Conservation (phyloP, 1,284 basidiomycete genomes). For the Apiotrichum porosum region DNA sequence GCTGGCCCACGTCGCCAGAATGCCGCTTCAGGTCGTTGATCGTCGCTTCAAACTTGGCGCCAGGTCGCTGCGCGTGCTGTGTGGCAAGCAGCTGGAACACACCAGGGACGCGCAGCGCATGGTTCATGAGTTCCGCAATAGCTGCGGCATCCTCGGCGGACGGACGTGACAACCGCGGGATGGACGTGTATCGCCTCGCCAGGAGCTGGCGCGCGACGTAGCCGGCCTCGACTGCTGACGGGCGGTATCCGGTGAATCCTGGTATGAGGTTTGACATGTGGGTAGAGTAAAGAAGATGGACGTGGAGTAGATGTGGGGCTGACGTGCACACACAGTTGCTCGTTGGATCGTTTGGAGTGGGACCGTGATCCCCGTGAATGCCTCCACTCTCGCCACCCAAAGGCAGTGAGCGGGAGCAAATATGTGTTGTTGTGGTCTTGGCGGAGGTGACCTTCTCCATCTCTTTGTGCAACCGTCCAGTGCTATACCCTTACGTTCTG, state of each 20-base stretch:
- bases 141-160: neutral
- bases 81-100: neutral
- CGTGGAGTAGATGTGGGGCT: too few species aligned
- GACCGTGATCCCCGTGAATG: too few species aligned
- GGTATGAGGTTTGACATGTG: too few species aligned
- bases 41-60: neutral
- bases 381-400: too few species aligned
- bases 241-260: neutral
- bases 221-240: neutral
- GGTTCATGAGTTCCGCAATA: neutral
- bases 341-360: too few species aligned
- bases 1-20: neutral
- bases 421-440: too few species aligned
- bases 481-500: too few species aligned
- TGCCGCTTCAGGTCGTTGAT: neutral
- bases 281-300: too few species aligned
- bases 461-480: too few species aligned
- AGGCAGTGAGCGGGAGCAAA: too few species aligned
- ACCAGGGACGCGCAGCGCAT: neutral
- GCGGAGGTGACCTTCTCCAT: too few species aligned
- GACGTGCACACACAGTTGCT: too few species aligned
- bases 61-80: neutral
- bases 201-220: conserved; percentile 14
- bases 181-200: neutral
- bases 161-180: neutral